Conservation (phyloP, 768 basidiomycete species). For the Xerocomus spinulosus region DNA sequence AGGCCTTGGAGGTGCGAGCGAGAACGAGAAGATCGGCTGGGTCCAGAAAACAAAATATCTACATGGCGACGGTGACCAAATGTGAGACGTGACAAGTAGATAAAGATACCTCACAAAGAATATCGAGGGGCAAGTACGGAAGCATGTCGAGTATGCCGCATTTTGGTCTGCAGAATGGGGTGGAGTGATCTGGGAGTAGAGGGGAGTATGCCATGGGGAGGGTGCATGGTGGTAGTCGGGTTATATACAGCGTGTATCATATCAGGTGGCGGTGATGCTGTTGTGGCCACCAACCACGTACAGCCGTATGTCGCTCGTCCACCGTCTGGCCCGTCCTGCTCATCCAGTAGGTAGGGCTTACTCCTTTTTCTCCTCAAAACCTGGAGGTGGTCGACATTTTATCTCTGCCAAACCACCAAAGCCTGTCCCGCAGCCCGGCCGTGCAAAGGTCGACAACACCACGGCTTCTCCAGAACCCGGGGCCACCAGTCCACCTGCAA, state of each 20-base stretch:
- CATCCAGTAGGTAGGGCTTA: slow-evolving; percentile 55
- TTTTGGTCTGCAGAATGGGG: slow-evolving; percentile 1
- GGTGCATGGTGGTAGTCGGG: background rate
- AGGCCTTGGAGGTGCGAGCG: slow-evolving; percentile 38
- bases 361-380: slow-evolving; percentile 75
- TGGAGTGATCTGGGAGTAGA: background rate
- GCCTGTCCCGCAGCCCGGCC: slow-evolving; percentile 35
- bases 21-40: slow-evolving; percentile 45
- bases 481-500: slow-evolving; percentile 14
- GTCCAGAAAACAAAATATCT: slow-evolving; percentile 43
- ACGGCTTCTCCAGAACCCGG: slow-evolving; percentile 31
- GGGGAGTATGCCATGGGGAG: slow-evolving; percentile 8
- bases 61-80: background rate
- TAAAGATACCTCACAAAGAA: slow-evolving; percentile 23
- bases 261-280: background rate
- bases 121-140: slow-evolving; percentile 32
- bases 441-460: slow-evolving; percentile 38
- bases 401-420: slow-evolving; percentile 67
- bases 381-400: slow-evolving; percentile 71
- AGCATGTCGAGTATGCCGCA: slow-evolving; percentile 27
- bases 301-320: slow-evolving; percentile 45
- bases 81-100: background rate
- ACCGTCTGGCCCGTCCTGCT: slow-evolving; percentile 45
- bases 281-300: slow-evolving; percentile 5
- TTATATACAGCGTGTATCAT: background rate